Percentiles rank a stretch among this genome's conserved stretches.
These are phyloP conservation scores for Prorocentrum cordatum DNA, from an alignment of 169 alveolate genomes.

Conservation along the genomic window DNA sequence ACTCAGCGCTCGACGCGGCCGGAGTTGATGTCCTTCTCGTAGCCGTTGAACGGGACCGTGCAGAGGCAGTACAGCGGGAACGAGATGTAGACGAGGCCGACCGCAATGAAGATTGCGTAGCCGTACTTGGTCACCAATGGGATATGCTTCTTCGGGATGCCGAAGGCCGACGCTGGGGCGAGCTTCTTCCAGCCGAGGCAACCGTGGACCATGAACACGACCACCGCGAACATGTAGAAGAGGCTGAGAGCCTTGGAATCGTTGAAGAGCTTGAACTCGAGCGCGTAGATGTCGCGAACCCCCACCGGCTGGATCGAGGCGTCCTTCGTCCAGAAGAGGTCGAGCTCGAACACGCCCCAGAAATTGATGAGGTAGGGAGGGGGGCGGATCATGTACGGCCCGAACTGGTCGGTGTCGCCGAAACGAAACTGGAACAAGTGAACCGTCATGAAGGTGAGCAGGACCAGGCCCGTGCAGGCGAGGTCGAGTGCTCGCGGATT, in stretches of 20 bases:
- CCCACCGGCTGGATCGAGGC: conserved; percentile 24
- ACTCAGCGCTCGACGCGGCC: too few relatives aligned
- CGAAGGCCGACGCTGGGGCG: too few relatives aligned
- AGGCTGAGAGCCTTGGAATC: too few relatives aligned
- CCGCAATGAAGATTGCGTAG: too few relatives aligned
- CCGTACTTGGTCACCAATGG: too few relatives aligned
- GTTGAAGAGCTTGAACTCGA: conserved; percentile 60
- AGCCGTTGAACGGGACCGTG: too few relatives aligned
- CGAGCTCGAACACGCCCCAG: conserved; percentile 37
- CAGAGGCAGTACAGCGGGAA: too few relatives aligned
- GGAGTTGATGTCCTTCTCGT: too few relatives aligned
- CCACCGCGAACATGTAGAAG: conserved; percentile 38
- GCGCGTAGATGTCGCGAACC: conserved; percentile 65
- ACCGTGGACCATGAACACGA: conserved; percentile 47
- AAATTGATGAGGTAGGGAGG: conserved; percentile 65
- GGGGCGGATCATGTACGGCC: conserved; percentile 61
- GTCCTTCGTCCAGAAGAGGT: conserved; percentile 67
- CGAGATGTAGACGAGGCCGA: too few relatives aligned
- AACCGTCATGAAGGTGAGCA: conserved; percentile 67
- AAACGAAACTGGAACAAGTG: conserved; percentile 69
- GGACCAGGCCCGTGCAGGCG: conserved; percentile 62
- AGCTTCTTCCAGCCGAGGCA: conserved; percentile 63
- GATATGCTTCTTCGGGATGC: too few relatives aligned
- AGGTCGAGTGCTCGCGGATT: conserved; percentile 28
- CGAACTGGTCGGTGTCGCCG: conserved; percentile 67